Percentiles rank a stretch among this genome's conserved stretches.
Evolutionary conservation across 2,329 filamentous ascomycete species (phyloP).

Genomic region (Zymoseptoria pseudotritici): DNA sequence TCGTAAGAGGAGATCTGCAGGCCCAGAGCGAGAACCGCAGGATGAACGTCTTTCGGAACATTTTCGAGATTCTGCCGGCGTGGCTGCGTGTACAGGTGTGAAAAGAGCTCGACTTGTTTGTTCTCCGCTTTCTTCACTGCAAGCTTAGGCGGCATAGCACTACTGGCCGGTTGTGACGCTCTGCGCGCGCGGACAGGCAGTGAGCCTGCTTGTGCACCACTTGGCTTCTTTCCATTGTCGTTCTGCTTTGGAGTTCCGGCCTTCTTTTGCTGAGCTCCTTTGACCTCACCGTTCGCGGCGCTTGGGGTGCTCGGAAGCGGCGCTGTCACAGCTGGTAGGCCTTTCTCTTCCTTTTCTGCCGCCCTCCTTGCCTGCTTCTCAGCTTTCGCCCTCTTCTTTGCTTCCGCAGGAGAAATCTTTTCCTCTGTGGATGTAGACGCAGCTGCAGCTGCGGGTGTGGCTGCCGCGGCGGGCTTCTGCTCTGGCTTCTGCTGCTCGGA

Average conservation of each 20-base stretch:
- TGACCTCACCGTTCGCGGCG: slow-evolving; percentile 9
- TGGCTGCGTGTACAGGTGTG: slow-evolving; percentile 59
- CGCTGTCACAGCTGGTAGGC: slow-evolving; percentile 8
- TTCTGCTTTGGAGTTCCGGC: slow-evolving; percentile 7
- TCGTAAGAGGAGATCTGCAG: slow-evolving; percentile 85
- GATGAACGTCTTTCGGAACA: slow-evolving; percentile 68
- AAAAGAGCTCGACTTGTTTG: slow-evolving; percentile 68
- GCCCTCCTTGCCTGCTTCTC: slow-evolving; percentile 85
- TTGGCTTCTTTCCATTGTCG: slow-evolving; percentile 16
- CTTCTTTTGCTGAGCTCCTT: slow-evolving; percentile 6
- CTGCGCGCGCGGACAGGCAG: slow-evolving; percentile 26
- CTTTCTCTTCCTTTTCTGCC: slow-evolving; percentile 27
- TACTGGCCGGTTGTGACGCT: slow-evolving; percentile 17
- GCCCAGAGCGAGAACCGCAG: slow-evolving; percentile 74
- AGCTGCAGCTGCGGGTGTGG: slow-evolving; percentile 9
- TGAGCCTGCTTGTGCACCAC: slow-evolving; percentile 16
- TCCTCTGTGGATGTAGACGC: slow-evolving; percentile 17
- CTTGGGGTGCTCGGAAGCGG: not conserved
- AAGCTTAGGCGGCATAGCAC: slow-evolving; percentile 28
- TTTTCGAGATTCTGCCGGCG: slow-evolving; percentile 57
- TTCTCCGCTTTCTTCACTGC: slow-evolving; percentile 42
- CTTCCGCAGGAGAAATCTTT: slow-evolving; percentile 65
- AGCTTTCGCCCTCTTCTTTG: slow-evolving; percentile 84
- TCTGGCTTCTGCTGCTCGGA: slow-evolving; percentile 9
- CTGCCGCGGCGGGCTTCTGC: slow-evolving; percentile 2